Conservation (phyloP, 2,329 filamentous ascomycete genomes). For the Atkinsonella texensis region DNA sequence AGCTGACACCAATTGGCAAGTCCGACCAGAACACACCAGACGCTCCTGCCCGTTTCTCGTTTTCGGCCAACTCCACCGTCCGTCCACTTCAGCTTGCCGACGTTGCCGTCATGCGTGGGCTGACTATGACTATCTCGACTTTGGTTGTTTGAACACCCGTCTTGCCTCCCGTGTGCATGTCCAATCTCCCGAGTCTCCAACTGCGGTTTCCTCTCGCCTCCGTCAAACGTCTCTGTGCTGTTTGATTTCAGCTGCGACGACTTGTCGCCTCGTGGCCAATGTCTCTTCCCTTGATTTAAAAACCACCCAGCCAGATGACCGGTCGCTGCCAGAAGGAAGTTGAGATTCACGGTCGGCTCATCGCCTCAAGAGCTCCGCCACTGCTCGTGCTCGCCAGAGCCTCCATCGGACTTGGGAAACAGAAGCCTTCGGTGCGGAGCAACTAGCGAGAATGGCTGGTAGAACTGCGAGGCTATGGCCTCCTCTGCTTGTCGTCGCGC, state of each 20-base stretch:
- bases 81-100: background rate
- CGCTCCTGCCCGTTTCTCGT: background rate
- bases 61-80: background rate
- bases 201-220: background rate
- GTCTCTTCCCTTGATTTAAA: constrained; percentile 2
- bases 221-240: background rate
- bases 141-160: background rate
- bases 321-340: constrained; percentile 1
- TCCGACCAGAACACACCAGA: background rate
- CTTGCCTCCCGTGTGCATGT: background rate
- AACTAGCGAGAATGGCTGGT: background rate
- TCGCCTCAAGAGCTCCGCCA: background rate
- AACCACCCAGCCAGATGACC: background rate
- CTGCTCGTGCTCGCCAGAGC: background rate
- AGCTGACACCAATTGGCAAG: background rate
- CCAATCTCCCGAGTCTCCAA: background rate
- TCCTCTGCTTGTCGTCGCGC: constrained; percentile 8
- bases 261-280: constrained; percentile 1
- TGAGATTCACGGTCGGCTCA: background rate
- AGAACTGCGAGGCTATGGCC: constrained; percentile 1
- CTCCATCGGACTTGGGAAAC: background rate
- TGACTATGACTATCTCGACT: background rate
- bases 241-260: background rate
- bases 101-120: background rate
- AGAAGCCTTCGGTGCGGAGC: background rate